A percentile compares a stretch with the other conserved stretches of the same genome.
phyloP scores from a whole-genome alignment of 768 basidiomycete species.

The Tephrocybe sp. region DNA sequence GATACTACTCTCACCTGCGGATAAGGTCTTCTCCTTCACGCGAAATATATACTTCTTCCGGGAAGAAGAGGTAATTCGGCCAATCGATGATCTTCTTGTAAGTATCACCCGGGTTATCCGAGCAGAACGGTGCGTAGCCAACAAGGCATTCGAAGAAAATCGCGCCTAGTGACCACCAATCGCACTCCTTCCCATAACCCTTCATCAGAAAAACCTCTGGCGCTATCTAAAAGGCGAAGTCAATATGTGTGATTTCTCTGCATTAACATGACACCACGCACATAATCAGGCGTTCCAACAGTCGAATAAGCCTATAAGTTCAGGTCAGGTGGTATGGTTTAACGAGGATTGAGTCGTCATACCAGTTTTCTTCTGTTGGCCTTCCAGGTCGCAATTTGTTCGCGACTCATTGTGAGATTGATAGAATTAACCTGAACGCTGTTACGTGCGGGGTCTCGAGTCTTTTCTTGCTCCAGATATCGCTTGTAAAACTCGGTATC shows the following conservation, averaged over 20 bases:
- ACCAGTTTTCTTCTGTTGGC: conserved; percentile 95
- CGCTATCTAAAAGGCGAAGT: conserved; percentile 59
- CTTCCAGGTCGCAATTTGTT: conserved; percentile 98
- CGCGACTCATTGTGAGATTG: conserved; percentile 94
- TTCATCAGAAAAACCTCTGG: conserved; percentile 97
- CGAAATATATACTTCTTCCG: conserved; percentile 92
- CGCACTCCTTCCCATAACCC: conserved; percentile 97
- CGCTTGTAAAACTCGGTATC: conserved; percentile 94
- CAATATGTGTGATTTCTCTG: background rate
- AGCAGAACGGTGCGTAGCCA: conserved; percentile 97
- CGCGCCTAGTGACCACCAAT: conserved; percentile 99
- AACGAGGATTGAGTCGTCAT: conserved; percentile 18
- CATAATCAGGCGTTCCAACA: conserved; percentile 61
- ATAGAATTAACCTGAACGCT: conserved; percentile 98
- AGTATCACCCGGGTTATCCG: conserved; percentile 94
- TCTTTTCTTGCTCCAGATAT: conserved; percentile 75
- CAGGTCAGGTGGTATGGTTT: background rate
- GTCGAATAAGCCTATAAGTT: conserved; percentile 87
- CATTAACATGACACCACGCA: conserved; percentile 36
- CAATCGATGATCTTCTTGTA: conserved; percentile 99
- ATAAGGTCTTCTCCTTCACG: conserved; percentile 91
- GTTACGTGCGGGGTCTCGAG: conserved; percentile 71
- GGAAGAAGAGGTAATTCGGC: conserved; percentile 88
- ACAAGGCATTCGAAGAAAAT: conserved; percentile 99
- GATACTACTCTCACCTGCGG: conserved; percentile 57